phyloP scores from a whole-genome alignment of 805 yeast genomes.

The Wickerhamomyces rabaulensis region DNA sequence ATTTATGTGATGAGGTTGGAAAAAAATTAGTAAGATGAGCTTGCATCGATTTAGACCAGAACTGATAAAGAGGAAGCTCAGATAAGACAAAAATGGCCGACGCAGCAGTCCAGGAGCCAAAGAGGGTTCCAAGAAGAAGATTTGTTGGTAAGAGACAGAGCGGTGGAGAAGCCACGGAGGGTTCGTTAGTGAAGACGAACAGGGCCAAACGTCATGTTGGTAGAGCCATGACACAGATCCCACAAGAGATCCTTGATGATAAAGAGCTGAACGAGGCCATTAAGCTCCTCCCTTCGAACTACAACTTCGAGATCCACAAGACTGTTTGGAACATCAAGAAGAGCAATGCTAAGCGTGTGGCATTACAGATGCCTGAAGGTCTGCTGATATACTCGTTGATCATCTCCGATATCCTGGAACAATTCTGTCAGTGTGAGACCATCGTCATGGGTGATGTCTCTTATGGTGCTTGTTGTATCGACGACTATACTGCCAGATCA shows the following conservation, averaged over 20 bases:
- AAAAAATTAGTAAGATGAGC: background rate
- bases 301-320: constrained; percentile 93
- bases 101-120: constrained; percentile 1
- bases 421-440: constrained; percentile 82
- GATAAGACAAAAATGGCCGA: background rate
- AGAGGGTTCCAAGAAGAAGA: constrained; percentile 41
- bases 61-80: background rate
- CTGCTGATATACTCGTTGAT: constrained; percentile 80
- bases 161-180: constrained; percentile 11
- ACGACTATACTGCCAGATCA: constrained; percentile 90
- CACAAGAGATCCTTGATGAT: constrained; percentile 77
- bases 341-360: constrained; percentile 72
- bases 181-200: constrained; percentile 19
- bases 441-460: constrained; percentile 98
- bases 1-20: background rate
- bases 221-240: constrained; percentile 78
- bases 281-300: constrained; percentile 77
- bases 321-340: constrained; percentile 90
- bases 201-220: constrained; percentile 36
- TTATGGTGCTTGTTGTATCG: constrained; percentile 98
- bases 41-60: background rate
- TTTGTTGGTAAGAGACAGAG: constrained; percentile 51
- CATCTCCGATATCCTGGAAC: constrained; percentile 88
- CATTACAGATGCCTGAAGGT: constrained; percentile 97
- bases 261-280: constrained; percentile 81